These are phyloP conservation scores for Solanum infundibuliforme DNA, from an alignment of 257 asterid species.

Conservation along the genomic window DNA sequence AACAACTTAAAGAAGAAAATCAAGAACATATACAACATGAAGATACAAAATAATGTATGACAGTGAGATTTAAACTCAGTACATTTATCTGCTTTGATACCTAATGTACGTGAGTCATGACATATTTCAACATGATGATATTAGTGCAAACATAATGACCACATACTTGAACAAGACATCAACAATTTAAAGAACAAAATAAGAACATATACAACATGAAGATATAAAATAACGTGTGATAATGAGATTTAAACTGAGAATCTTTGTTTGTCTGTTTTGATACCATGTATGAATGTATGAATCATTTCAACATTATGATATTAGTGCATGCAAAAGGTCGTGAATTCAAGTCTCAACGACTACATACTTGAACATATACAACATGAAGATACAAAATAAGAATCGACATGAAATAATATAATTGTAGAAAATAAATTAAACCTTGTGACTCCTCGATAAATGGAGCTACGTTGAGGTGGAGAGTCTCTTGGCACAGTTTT, in stretches of 20 bases:
- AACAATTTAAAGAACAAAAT: not conserved
- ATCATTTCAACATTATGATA: not conserved
- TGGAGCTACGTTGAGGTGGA: slow-evolving; percentile 73
- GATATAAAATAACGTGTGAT: not conserved
- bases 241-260: fast-evolving
- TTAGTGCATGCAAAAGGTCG: not conserved
- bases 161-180: not conserved
- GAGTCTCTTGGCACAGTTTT: slow-evolving; percentile 80
- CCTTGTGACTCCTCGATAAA: slow-evolving; percentile 85
- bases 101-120: not conserved
- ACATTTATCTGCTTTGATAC: too few relatives aligned
- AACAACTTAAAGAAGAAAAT: not conserved
- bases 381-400: not conserved
- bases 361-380: not conserved
- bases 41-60: not conserved
- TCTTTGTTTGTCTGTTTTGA: fast-evolving
- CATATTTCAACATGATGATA: not conserved
- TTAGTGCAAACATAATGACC: not conserved
- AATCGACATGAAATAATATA: not conserved
- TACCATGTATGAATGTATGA: fast-evolving
- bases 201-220: not conserved
- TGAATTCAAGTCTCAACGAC: not conserved
- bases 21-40: not conserved
- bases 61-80: fast-evolving
- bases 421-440: not conserved